Evolutionary conservation across 164 flowering plant species (phyloP).

Genomic region (Berberis vulgaris): DNA sequence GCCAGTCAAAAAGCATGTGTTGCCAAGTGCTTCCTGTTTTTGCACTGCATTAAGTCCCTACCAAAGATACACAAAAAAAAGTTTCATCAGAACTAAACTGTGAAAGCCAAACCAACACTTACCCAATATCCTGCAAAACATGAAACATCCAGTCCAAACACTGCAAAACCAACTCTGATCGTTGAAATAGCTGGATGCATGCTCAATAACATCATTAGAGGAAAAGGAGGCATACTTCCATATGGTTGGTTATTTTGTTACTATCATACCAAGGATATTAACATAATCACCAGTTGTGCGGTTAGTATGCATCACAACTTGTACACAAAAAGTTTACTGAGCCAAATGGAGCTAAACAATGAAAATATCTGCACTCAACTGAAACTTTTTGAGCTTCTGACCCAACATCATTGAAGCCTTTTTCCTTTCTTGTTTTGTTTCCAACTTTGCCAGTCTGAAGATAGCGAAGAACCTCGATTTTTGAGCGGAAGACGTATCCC

Average conservation of each 20-base stretch:
- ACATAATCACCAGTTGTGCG: no score
- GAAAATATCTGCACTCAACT: constrained; percentile 25
- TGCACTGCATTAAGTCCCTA: constrained; percentile 26
- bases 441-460: constrained; percentile 36
- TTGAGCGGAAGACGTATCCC: constrained; percentile 51
- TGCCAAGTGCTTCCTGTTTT: constrained; percentile 11
- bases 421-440: constrained; percentile 18
- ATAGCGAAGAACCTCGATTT: constrained; percentile 46
- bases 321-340: background rate
- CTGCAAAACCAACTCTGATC: no score
- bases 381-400: constrained; percentile 10
- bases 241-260: no score
- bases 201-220: no score
- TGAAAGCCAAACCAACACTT: no score
- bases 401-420: constrained; percentile 8
- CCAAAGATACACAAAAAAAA: constrained; percentile 6
- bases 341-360: background rate
- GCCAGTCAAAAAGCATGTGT: constrained; percentile 5
- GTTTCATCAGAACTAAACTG: background rate
- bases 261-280: no score
- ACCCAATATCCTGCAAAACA: no score
- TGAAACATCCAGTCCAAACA: no score
- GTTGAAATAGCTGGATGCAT: no score
- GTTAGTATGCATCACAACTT: no score
- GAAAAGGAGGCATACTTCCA: no score